phyloP scores from a whole-genome alignment of 1,139 yeast genomes.

The Taphrina flavorubra region DNA sequence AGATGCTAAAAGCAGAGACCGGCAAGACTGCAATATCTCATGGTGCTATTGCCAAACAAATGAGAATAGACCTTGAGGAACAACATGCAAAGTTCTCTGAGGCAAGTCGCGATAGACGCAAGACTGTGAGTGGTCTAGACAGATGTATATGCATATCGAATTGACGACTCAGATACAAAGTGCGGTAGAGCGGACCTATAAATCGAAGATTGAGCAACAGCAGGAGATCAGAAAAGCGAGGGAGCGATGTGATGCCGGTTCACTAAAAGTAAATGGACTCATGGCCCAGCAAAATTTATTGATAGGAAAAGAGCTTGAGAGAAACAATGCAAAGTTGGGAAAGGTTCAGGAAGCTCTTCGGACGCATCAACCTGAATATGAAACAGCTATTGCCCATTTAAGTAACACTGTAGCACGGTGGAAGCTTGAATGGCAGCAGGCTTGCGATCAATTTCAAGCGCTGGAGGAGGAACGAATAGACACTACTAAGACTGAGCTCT shows the following conservation, averaged over 20 bases:
- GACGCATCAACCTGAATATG: slow-evolving; percentile 61
- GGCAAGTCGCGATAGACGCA: slow-evolving; percentile 57
- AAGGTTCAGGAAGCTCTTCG: slow-evolving; percentile 60
- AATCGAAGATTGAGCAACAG: slow-evolving; percentile 54
- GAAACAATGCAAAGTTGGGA: slow-evolving; percentile 65
- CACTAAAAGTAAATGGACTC: slow-evolving; percentile 64
- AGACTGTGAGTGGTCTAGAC: slow-evolving; percentile 50
- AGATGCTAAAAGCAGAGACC: slow-evolving; percentile 64
- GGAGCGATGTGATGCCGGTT: slow-evolving; percentile 63
- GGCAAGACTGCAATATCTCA: slow-evolving; percentile 60
- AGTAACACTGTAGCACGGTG: slow-evolving; percentile 74
- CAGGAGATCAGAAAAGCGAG: slow-evolving; percentile 52
- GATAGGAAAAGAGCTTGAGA: slow-evolving; percentile 78
- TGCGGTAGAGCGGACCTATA: slow-evolving; percentile 55
- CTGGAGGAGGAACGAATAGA: slow-evolving; percentile 81
- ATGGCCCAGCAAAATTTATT: slow-evolving; percentile 71
- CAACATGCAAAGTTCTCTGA: slow-evolving; percentile 57
- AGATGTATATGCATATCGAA: background rate
- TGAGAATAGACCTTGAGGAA: slow-evolving; percentile 55
- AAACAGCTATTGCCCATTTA: slow-evolving; percentile 62
- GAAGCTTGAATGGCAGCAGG: slow-evolving; percentile 77
- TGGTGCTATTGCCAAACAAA: slow-evolving; percentile 56
- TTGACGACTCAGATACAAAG: slow-evolving; percentile 1
- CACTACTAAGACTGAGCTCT: slow-evolving; percentile 73
- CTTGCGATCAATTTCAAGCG: slow-evolving; percentile 70